Percentiles rank a stretch among this genome's conserved stretches.
phyloP scores from a whole-genome alignment of 176 grass and related monocot genomes.

The Eleusine indica region DNA sequence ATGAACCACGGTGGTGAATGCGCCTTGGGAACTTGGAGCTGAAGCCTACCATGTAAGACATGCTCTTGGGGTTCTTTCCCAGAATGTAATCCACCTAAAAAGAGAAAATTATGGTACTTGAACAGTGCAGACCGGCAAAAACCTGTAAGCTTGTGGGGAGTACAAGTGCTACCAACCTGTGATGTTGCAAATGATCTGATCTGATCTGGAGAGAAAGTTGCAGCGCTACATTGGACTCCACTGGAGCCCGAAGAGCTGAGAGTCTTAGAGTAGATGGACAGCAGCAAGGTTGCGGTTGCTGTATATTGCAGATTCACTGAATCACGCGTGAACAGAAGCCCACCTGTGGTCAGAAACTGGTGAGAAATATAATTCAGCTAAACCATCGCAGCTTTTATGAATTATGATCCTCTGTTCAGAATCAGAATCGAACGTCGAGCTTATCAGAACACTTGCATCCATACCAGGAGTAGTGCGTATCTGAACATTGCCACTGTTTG shows the following conservation, averaged over 20 bases:
- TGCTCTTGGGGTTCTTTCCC: conserved; percentile 47
- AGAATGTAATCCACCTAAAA: conserved; percentile 68
- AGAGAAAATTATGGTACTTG: background rate
- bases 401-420: background rate
- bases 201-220: conserved; percentile 50
- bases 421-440: background rate
- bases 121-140: background rate
- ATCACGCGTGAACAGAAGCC: conserved; percentile 56
- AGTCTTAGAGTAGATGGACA: conserved; percentile 57
- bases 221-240: conserved; percentile 47
- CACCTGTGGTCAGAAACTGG: conserved; percentile 32
- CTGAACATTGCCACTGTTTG: conserved; percentile 53
- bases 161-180: conserved; percentile 30
- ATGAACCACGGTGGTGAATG: conserved; percentile 59
- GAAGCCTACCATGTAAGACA: conserved; percentile 58
- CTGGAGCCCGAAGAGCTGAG: conserved; percentile 10
- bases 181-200: conserved; percentile 59
- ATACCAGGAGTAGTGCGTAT: conserved; percentile 58
- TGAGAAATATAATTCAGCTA: background rate
- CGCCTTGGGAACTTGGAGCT: conserved; percentile 32
- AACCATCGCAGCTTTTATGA: background rate
- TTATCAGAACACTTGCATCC: background rate
- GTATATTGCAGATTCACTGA: conserved; percentile 61
- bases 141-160: background rate
- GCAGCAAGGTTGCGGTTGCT: conserved; percentile 24